Evolutionary conservation across 129 eudicot genomes (phyloP), one percentile per base, ranked within the genome.

Genomic region (Saposhnikovia divaricata): DNA sequence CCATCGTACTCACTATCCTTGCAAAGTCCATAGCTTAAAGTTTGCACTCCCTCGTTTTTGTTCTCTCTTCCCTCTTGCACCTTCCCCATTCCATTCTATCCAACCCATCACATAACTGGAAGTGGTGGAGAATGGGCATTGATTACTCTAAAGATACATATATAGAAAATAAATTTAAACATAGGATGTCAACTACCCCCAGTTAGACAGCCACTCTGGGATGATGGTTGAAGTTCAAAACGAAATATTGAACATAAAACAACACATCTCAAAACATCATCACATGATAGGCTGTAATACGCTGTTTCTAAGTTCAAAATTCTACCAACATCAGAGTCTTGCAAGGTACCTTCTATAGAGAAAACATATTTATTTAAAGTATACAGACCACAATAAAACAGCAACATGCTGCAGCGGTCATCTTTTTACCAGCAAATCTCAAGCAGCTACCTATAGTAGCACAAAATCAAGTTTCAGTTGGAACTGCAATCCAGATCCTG

Each of bases 401-500:
- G 40, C 9, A 68, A 68, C 73, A 12, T 13, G 28, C 73, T 68
- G 23, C 43, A 68, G 42, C 21, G 31, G 73, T 43, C 42, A 34
- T 68, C 8, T 15, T 68, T 65, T 4, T 31, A 65, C 40, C 72
- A 65, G 72, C 18, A 31, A 65, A 65, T 10, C 72, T 65, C 38
- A 11, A 68, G 28, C 73, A 68, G 43, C 69, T n/a, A 23, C 0
- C 34, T 28, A 61, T 25, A 31, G 73, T 31, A 68, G 73, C 11
- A 68, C 73, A 68, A 68, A 15, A 31, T 68, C 42, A 40, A 34
- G 73, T 42, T 68, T 31, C 42, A 68, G 15, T 34, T 31, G 38
- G 47, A 42, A 42, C 51, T 40, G 25, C 51, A 42, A 72, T 72
- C 31, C 19, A 72, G 76, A 72, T 40, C 76, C 76, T 72, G 76